A percentile compares a stretch with the other conserved stretches of the same genome.
These are phyloP conservation scores for Uronychia binucleata DNA, from an alignment of 73 alveolate species.

Conservation along the genomic window DNA sequence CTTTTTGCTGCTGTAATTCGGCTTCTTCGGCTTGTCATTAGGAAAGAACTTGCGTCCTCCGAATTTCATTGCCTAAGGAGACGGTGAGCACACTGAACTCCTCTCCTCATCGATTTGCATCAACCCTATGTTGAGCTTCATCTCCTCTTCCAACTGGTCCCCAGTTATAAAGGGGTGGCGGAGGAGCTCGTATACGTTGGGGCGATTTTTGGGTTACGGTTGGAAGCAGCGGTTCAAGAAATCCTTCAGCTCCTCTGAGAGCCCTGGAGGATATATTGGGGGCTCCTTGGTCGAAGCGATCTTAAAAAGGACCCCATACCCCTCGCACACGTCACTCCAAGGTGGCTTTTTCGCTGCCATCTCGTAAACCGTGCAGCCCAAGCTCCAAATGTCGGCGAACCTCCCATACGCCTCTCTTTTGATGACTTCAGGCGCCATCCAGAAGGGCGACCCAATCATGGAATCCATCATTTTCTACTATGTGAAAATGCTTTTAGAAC, in stretches of 20 bases:
- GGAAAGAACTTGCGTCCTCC: no score
- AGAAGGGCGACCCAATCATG: conserved; percentile 82
- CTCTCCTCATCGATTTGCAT: no score
- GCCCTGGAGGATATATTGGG: conserved; percentile 73
- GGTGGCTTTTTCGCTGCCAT: conserved; percentile 78
- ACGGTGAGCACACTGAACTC: no score
- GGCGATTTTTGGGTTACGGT: conserved; percentile 66
- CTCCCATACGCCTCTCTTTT: conserved; percentile 65
- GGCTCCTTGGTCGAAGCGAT: conserved; percentile 62
- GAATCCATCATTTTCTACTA: conserved; percentile 59
- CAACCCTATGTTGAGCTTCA: no score
- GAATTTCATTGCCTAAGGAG: no score
- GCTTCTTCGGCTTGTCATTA: no score
- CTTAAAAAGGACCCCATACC: conserved; percentile 40
- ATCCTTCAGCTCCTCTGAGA: conserved; percentile 60
- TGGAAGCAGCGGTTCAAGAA: conserved; percentile 75
- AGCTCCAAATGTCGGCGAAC: conserved; percentile 88
- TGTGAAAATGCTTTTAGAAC: conserved; percentile 54
- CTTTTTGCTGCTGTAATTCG: no score
- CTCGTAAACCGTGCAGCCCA: conserved; percentile 87
- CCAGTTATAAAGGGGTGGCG: conserved; percentile 70
- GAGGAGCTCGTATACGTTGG: conserved; percentile 71
- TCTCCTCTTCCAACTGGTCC: not conserved
- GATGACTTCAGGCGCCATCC: conserved; percentile 95
- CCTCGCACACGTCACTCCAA: conserved; percentile 66